Evolutionary conservation across 441 rosid genomes (phyloP).

Genomic region (Theobroma grandiflorum): DNA sequence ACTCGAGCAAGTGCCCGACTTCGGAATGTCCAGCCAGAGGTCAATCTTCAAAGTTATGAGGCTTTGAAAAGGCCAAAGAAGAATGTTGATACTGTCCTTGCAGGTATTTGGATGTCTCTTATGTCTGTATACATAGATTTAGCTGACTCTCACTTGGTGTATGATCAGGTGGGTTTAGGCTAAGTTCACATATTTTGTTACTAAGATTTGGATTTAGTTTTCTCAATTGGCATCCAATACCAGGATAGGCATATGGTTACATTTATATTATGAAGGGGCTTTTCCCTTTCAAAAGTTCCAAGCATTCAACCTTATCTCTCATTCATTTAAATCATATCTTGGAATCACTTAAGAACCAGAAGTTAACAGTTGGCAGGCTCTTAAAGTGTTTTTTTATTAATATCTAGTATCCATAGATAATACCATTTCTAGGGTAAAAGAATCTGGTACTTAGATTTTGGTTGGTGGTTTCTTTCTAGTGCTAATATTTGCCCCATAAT

Average conservation of each 20-base stretch:
- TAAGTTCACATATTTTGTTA: not conserved
- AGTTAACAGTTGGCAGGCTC: not conserved
- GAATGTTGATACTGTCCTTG: slow-evolving; percentile 49
- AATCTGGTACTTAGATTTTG: not conserved
- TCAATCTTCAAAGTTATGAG: slow-evolving; percentile 74
- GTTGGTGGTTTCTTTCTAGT: not conserved
- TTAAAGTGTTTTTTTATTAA: not conserved
- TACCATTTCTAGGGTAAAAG: no score
- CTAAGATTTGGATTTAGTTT: slow-evolving; percentile 1
- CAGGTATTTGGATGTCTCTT: slow-evolving; percentile 53
- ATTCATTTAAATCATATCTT: not conserved
- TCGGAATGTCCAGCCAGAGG: slow-evolving; percentile 91
- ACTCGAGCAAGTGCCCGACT: slow-evolving; percentile 96
- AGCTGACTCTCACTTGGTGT: not conserved
- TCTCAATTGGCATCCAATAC: not conserved
- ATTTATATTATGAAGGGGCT: not conserved
- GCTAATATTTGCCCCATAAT: no score
- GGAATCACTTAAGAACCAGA: not conserved
- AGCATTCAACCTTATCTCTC: not conserved
- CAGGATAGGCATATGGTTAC: not conserved
- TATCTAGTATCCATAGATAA: not conserved
- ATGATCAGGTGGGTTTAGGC: not conserved
- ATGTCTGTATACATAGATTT: slow-evolving; percentile 3
- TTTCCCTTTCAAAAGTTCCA: not conserved
- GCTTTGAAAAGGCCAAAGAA: slow-evolving; percentile 85